Conservation (phyloP, 768 basidiomycete genomes). For the Coprinopsis cinerea region DNA sequence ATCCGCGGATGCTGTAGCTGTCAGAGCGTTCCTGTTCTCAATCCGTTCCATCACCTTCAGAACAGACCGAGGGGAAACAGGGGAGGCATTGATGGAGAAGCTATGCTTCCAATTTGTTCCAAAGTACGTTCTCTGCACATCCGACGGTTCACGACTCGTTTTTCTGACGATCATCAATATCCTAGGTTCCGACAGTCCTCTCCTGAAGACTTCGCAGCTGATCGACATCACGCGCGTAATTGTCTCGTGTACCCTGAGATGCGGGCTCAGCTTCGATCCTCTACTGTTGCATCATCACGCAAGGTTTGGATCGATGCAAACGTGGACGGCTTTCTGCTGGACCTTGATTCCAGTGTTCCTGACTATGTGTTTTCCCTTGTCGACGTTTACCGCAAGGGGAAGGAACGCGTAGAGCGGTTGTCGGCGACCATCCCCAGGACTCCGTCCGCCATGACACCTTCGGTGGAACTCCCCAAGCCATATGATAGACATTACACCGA, state of each 20-base stretch:
- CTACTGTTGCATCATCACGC: slow-evolving; percentile 40
- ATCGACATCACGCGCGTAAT: slow-evolving; percentile 63
- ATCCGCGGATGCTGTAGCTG: slow-evolving; percentile 27
- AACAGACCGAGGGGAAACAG: slow-evolving; percentile 71
- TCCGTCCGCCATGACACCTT: slow-evolving; percentile 22
- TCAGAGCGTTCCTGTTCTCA: slow-evolving; percentile 83
- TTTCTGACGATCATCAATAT: slow-evolving; percentile 13
- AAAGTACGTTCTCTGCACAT: slow-evolving; percentile 38
- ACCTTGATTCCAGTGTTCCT: slow-evolving; percentile 77
- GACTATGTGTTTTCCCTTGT: slow-evolving; percentile 75
- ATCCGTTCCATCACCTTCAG: slow-evolving; percentile 70
- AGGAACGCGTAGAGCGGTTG: slow-evolving; percentile 67
- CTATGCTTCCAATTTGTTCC: slow-evolving; percentile 85
- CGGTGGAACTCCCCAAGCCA: slow-evolving; percentile 13
- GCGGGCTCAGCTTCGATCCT: slow-evolving; percentile 64
- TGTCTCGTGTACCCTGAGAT: slow-evolving; percentile 76
- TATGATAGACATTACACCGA: slow-evolving; percentile 28
- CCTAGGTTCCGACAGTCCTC: slow-evolving; percentile 73
- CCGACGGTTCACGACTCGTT: slow-evolving; percentile 2
- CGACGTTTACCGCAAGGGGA: slow-evolving; percentile 80
- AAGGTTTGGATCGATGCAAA: slow-evolving; percentile 58
- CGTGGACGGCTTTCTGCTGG: slow-evolving; percentile 81
- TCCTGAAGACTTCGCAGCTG: slow-evolving; percentile 63
- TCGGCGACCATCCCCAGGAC: slow-evolving; percentile 49
- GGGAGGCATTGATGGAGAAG: slow-evolving; percentile 63